Evolutionary conservation across 495 filamentous ascomycete genomes (phyloP).

Genomic region (Eremomyces bilateralis): DNA sequence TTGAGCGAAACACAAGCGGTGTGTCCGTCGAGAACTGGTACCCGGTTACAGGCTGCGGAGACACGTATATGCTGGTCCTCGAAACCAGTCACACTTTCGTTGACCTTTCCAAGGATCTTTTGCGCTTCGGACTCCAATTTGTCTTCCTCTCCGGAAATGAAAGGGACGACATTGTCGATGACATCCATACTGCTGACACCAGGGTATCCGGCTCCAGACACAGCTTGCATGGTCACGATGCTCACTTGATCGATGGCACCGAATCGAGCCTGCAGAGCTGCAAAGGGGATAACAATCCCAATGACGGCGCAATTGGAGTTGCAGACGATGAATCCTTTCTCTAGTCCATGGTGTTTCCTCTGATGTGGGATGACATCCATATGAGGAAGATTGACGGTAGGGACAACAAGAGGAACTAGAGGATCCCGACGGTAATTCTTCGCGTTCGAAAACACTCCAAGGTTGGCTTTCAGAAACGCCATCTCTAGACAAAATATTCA

Average conservation of each 20-base stretch:
- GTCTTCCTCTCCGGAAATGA: conserved; percentile 23
- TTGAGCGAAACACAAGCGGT: conserved; percentile 22
- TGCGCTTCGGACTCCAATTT: conserved; percentile 22
- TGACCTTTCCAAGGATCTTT: conserved; percentile 23
- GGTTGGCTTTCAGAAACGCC: conserved; percentile 21
- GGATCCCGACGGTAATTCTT: conserved; percentile 25
- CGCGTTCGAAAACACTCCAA: conserved; percentile 23
- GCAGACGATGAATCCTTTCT: conserved; percentile 23
- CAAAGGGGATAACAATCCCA: conserved; percentile 23
- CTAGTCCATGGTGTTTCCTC: conserved; percentile 14
- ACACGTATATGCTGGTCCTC: conserved; percentile 18
- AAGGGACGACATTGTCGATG: conserved; percentile 24
- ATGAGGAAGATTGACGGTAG: conserved; percentile 22
- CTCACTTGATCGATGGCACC: conserved; percentile 20
- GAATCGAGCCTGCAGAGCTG: conserved; percentile 20
- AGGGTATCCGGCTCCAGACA: conserved; percentile 23
- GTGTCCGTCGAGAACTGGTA: conserved; percentile 23
- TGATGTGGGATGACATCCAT: conserved; percentile 20
- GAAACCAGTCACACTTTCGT: conserved; percentile 14
- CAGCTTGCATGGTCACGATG: conserved; percentile 24
- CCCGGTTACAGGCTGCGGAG: conserved; percentile 21
- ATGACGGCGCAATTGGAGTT: conserved; percentile 27
- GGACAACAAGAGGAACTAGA: conserved; percentile 23
- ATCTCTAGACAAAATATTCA: conserved; percentile 18
- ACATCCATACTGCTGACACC: conserved; percentile 26